These are phyloP conservation scores for Fusarium penzigii DNA, from an alignment of 2,329 filamentous ascomycete genomes.

Conservation along the genomic window DNA sequence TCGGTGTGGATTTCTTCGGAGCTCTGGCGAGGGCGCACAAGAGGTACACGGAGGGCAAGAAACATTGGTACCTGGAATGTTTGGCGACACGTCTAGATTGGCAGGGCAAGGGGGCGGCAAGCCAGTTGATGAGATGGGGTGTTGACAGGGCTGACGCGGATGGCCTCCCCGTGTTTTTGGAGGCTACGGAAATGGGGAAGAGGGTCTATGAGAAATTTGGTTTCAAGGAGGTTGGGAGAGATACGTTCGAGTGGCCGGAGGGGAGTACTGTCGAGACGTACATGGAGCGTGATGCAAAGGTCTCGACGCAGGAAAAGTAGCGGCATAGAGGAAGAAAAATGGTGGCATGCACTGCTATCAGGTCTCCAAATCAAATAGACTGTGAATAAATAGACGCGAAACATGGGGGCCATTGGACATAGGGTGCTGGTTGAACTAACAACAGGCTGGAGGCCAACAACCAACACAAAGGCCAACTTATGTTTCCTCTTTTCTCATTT, in stretches of 20 bases:
- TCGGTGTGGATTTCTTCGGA: slow-evolving; percentile 44
- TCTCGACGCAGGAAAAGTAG: slow-evolving; percentile 1
- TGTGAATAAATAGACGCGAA: too few species aligned
- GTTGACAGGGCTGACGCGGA: slow-evolving; percentile 45
- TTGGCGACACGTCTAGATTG: slow-evolving; percentile 43
- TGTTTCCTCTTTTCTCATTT: too few species aligned
- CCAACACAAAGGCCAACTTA: too few species aligned
- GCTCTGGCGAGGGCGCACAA: slow-evolving; percentile 37
- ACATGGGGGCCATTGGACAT: too few species aligned
- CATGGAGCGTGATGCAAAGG: slow-evolving; percentile 34
- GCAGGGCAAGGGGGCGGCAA: slow-evolving; percentile 49
- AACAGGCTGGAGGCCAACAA: too few species aligned
- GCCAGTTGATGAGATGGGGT: slow-evolving; percentile 49
- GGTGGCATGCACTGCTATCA: background rate
- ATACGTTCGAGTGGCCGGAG: slow-evolving; percentile 36
- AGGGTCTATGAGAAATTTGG: slow-evolving; percentile 51
- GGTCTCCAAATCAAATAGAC: too few species aligned
- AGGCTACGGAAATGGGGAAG: slow-evolving; percentile 50
- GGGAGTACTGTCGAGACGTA: slow-evolving; percentile 35
- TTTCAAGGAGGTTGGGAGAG: slow-evolving; percentile 42
- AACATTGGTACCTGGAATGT: slow-evolving; percentile 52
- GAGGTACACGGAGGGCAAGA: slow-evolving; percentile 40
- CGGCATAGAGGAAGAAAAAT: slow-evolving; percentile 2
- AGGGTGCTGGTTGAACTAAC: too few species aligned
- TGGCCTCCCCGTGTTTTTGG: slow-evolving; percentile 47